Percentiles rank a stretch among this genome's conserved stretches.
phyloP scores from a whole-genome alignment of 2,329 filamentous ascomycete species.

The Trichoderma sp. region DNA sequence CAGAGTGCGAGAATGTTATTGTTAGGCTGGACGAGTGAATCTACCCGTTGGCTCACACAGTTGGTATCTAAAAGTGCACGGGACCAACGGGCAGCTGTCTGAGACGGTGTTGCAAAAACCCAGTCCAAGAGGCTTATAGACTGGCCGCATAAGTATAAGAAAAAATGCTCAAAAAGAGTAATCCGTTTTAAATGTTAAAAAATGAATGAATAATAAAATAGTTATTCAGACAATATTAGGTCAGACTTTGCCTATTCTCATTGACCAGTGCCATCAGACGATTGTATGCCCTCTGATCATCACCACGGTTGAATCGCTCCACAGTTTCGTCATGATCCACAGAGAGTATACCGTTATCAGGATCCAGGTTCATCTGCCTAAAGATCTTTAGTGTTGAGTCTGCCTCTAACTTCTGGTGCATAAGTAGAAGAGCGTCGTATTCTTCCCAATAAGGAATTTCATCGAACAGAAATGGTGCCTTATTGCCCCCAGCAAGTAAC shows the following conservation, averaged over 20 bases:
- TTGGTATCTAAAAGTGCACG: too few relatives aligned
- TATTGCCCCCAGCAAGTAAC: neutral
- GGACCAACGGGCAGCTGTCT: too few relatives aligned
- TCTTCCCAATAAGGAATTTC: neutral
- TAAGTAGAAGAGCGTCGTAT: neutral
- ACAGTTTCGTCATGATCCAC: neutral
- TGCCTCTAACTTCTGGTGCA: neutral
- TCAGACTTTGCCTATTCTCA: neutral
- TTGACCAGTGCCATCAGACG: neutral
- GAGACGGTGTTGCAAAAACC: too few relatives aligned
- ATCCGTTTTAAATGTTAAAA: too few relatives aligned
- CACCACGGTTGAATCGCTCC: neutral
- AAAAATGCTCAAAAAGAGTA: neutral
- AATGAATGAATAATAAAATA: neutral
- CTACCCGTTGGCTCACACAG: neutral
- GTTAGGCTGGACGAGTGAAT: neutral
- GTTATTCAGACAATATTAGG: neutral
- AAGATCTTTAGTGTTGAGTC: neutral
- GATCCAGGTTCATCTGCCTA: neutral
- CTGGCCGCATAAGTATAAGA: too few relatives aligned
- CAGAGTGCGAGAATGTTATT: neutral
- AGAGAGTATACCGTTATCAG: neutral
- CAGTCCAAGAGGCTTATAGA: too few relatives aligned
- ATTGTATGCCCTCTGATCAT: neutral
- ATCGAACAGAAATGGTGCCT: neutral